Base-by-base conservation (phyloP, 2,329 filamentous ascomycete genomes). In the Stachybotrys chartarum region DNA sequence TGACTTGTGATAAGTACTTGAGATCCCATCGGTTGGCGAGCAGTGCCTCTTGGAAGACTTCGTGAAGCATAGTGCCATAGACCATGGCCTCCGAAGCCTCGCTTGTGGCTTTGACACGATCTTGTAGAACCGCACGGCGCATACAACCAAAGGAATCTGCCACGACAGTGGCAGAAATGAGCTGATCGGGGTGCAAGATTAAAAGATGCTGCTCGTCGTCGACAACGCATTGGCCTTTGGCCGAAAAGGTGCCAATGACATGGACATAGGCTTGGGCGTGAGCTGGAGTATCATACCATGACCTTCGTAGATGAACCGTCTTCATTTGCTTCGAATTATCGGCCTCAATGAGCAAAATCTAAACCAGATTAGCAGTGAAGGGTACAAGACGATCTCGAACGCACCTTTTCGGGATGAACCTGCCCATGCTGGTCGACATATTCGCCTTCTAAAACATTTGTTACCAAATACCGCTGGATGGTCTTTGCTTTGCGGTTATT, bases 81-180 rank as follows among this genome's bases (percentile, higher is more conserved):
- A 97, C 85, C 63, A 96, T 85, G 1, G 92, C 84, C 39, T 88
- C 82, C 49, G 85, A 90, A 3, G 90, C 81, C 60, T 91, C 88
- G 64, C 86, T 88, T 0, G 91, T 93, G 8, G 91, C 90, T 71
- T 97, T 97, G 63, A 99, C 87, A 35, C 94, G 87, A 69, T 99
- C 93, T 70, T 97, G 92, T 30, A 99, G 81, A 1, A 97, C 93
- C 32, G 94, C 91, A 60, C 93, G 87, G 17, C 94, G 87, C 68
- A 89, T 86, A 67, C 94, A 99, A 30, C 86, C 87, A 68, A 97
- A 96, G 0, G 94, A 96, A 70, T 99, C 94, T n/a, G 91, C 92
- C 48, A 99, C 88, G 6, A 95, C 91, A 1, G 94, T 97, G 3
- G 94, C 88, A 3, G 94, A 97, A 54, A 99, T 88, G 39, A 99